A percentile compares a stretch with the other conserved stretches of the same genome.
Conservation (phyloP, 441 rosid species). For the Brassica hybrid region DNA sequence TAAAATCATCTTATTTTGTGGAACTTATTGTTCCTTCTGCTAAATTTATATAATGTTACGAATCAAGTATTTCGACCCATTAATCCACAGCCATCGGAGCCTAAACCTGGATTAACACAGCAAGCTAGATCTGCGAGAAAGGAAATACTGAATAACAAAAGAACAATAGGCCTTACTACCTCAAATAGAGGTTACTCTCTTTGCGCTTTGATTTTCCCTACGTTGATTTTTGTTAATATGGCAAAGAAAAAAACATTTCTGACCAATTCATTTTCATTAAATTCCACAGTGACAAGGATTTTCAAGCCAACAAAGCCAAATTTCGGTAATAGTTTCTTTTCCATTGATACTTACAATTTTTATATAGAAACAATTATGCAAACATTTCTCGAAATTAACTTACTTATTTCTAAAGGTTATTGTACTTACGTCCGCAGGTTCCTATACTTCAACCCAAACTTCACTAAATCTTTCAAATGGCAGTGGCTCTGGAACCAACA, state of each 20-base stretch:
- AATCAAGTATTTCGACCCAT: too few species aligned
- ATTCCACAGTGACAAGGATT: not conserved
- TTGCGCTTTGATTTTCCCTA: too few species aligned
- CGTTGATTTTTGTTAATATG: too few species aligned
- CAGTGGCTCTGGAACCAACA: not conserved
- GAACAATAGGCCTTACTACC: too few species aligned
- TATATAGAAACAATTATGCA: not conserved
- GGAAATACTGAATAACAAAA: too few species aligned
- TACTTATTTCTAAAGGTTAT: not conserved
- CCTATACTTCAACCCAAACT: not conserved
- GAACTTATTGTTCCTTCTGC: too few species aligned
- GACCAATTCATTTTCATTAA: not conserved
- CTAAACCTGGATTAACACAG: not conserved
- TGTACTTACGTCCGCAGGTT: not conserved
- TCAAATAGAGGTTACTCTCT: not conserved
- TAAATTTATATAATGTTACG: too few species aligned
- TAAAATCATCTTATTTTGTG: too few species aligned
- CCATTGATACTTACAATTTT: too few species aligned
- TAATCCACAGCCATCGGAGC: too few species aligned
- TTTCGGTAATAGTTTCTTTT: not conserved
- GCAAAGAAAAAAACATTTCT: too few species aligned
- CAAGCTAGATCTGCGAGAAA: too few species aligned
- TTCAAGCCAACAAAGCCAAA: not conserved
- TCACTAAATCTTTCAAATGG: not conserved
- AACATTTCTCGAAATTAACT: not conserved